Evolutionary conservation across 208 protist genomes (phyloP).

Genomic region (Trypanosoma theileri): DNA sequence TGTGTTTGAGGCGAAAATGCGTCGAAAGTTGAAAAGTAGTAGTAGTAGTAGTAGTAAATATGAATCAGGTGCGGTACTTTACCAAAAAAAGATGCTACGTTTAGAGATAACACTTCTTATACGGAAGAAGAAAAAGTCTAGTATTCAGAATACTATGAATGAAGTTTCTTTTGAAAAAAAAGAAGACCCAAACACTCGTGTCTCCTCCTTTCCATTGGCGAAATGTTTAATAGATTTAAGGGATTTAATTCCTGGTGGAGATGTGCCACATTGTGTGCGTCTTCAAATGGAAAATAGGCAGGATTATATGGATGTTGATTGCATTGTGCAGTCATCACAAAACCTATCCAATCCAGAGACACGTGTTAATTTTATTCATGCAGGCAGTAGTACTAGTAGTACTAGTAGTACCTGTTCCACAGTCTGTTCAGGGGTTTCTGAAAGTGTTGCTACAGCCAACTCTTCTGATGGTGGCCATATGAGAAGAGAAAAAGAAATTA

Average conservation of each 20-base stretch:
- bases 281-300: background rate
- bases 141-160: background rate
- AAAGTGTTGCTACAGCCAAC: too few relatives aligned
- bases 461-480: too few relatives aligned
- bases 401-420: too few relatives aligned
- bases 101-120: background rate
- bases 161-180: background rate
- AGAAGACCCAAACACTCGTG: background rate
- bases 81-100: conserved; percentile 3
- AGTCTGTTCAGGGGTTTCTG: too few relatives aligned
- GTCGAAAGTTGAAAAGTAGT: background rate
- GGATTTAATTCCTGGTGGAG: background rate
- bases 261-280: background rate
- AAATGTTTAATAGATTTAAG: conserved; percentile 7
- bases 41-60: too few relatives aligned
- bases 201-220: background rate
- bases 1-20: background rate
- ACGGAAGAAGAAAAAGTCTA: background rate
- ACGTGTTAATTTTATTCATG: background rate
- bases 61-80: background rate
- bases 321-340: background rate
- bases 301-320: conserved; percentile 12
- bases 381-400: background rate
- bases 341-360: background rate
- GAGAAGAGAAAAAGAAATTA: too few relatives aligned